Evolutionary conservation across 108 stramenopile genomes (phyloP).

Genomic region (Mayamaea pseudoterrestris): DNA sequence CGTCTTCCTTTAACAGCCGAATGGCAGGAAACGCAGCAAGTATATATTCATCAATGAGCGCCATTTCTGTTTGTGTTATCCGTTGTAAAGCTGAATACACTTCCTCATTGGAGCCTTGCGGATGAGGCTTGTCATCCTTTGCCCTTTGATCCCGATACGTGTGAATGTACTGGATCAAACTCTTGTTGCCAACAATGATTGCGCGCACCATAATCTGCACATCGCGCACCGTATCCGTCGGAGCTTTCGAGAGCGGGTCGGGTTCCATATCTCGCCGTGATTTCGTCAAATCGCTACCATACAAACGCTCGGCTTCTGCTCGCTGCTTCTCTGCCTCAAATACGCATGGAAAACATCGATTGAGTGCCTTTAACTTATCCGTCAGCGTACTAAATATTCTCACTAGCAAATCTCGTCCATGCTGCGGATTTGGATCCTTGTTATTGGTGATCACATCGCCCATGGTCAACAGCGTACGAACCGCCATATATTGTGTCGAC

Average conservation of each 20-base stretch:
- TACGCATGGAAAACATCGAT: not conserved
- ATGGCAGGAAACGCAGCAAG: slow-evolving; percentile 72
- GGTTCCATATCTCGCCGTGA: not conserved
- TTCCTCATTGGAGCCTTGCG: slow-evolving; percentile 41
- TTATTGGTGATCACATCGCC: slow-evolving; percentile 82
- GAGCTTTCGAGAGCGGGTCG: no score
- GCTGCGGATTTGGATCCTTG: slow-evolving; percentile 56
- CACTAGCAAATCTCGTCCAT: slow-evolving; percentile 71
- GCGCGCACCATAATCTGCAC: slow-evolving; percentile 69
- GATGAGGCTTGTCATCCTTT: slow-evolving; percentile 15
- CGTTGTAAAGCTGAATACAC: slow-evolving; percentile 32
- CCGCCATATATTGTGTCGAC: slow-evolving; percentile 77
- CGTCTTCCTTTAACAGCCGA: slow-evolving; percentile 27
- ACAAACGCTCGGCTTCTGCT: no score
- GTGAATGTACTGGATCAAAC: slow-evolving; percentile 85
- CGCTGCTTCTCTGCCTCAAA: not conserved
- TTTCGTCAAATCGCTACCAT: not conserved
- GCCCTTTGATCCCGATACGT: slow-evolving; percentile 58
- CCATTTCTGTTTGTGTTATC: slow-evolving; percentile 67
- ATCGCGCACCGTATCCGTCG: slow-evolving; percentile 30
- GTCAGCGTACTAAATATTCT: slow-evolving; percentile 70
- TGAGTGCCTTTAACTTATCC: slow-evolving; percentile 70
- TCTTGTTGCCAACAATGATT: slow-evolving; percentile 88
- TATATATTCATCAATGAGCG: slow-evolving; percentile 72
- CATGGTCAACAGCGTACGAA: slow-evolving; percentile 76